Percentiles rank a stretch among this genome's conserved stretches.
phyloP scores from a whole-genome alignment of 345 rosid species.

The Linum trigynum region DNA sequence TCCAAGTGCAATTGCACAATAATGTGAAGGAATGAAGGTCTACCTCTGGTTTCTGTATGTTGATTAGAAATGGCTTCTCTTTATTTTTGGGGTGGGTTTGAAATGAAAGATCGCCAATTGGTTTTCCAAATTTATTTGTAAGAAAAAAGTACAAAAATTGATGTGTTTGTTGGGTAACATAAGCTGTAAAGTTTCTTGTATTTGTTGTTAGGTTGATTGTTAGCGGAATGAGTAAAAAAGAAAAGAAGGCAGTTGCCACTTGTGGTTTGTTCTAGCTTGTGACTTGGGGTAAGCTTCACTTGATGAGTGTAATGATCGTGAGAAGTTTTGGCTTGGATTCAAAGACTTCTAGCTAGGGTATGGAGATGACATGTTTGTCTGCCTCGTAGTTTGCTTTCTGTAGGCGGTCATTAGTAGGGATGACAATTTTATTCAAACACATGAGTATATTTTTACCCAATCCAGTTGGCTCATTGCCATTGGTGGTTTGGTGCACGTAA shows the following conservation, averaged over 20 bases:
- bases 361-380: too few species aligned
- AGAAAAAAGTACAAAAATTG: not conserved
- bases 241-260: not conserved
- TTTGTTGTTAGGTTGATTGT: not conserved
- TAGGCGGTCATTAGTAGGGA: too few species aligned
- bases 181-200: not conserved
- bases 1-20: slow-evolving; percentile 96
- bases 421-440: too few species aligned
- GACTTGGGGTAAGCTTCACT: too few species aligned
- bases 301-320: too few species aligned
- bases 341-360: too few species aligned
- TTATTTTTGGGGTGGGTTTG: not conserved
- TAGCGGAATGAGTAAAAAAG: not conserved
- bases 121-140: not conserved
- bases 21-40: slow-evolving; percentile 41
- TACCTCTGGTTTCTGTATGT: not conserved
- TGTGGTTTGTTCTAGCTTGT: not conserved
- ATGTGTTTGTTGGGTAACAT: not conserved
- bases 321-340: too few species aligned
- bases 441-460: too few species aligned
- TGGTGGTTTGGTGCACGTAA: too few species aligned
- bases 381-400: too few species aligned
- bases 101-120: not conserved
- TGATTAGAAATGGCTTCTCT: not conserved
- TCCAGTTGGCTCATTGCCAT: too few species aligned